phyloP scores from a whole-genome alignment of 2,329 filamentous ascomycete species.

The Fusarium burgessii region DNA sequence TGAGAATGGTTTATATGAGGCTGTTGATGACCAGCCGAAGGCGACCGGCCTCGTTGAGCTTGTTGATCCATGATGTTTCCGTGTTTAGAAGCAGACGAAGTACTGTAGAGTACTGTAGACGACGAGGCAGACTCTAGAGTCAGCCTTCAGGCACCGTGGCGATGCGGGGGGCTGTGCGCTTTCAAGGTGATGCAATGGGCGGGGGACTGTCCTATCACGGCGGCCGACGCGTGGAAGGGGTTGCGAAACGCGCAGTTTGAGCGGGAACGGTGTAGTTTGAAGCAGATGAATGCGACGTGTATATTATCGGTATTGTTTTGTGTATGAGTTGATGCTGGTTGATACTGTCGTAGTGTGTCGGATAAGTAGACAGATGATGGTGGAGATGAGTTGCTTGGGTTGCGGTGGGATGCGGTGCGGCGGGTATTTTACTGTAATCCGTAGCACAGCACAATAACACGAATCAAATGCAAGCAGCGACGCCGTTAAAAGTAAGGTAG shows the following conservation, averaged over 20 bases:
- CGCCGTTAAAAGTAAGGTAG: conserved; percentile 34
- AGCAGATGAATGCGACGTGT: conserved; percentile 37
- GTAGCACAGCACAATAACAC: conserved; percentile 12
- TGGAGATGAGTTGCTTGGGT: conserved; percentile 35
- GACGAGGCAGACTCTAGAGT: conserved; percentile 61
- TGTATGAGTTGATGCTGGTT: conserved; percentile 4
- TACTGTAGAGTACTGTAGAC: conserved; percentile 14
- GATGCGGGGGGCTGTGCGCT: conserved; percentile 58
- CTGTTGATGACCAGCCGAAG: conserved; percentile 68
- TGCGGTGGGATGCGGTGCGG: conserved; percentile 29
- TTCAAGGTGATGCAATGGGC: conserved; percentile 48
- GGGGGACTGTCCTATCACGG: conserved; percentile 48
- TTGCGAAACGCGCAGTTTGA: conserved; percentile 39
- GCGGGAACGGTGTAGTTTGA: conserved; percentile 29
- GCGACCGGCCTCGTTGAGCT: conserved; percentile 67
- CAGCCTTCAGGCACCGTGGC: conserved; percentile 60
- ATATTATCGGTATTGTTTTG: conserved; percentile 26
- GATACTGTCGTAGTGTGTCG: background rate
- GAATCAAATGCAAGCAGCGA: conserved; percentile 6
- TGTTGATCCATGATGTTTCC: conserved; percentile 58
- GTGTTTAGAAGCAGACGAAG: conserved; percentile 49
- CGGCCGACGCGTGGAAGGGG: conserved; percentile 47
- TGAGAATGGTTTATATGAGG: conserved; percentile 76
- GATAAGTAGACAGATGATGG: conserved; percentile 29
- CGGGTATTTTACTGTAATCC: conserved; percentile 20